Conservation (phyloP, 495 filamentous ascomycete genomes). For the Usnea hakonensis region DNA sequence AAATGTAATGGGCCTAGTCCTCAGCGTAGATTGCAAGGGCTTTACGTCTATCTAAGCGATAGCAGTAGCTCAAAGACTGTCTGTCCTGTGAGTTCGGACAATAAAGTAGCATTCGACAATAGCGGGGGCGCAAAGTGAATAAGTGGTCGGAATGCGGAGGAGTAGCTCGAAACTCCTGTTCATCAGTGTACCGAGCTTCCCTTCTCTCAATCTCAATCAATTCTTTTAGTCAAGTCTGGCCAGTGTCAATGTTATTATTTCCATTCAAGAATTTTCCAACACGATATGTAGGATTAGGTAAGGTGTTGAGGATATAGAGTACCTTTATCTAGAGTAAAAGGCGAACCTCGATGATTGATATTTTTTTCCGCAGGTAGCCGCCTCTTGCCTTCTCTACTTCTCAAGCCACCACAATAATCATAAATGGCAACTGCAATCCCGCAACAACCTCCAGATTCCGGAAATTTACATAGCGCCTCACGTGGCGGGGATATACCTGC, state of each 20-base stretch:
- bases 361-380: slow-evolving; percentile 1
- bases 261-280: no score
- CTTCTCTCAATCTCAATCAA: no score
- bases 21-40: neutral
- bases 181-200: no score
- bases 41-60: neutral
- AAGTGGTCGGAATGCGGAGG: no score
- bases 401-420: neutral
- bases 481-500: slow-evolving; percentile 2
- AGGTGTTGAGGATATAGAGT: no score
- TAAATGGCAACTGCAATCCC: neutral
- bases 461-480: neutral
- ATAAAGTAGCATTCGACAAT: neutral
- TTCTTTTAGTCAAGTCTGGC: neutral
- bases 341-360: no score
- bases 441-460: neutral
- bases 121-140: no score
- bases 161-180: no score
- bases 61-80: neutral
- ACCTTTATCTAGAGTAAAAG: neutral
- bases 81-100: neutral
- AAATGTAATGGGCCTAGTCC: neutral
- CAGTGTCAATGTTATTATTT: neutral
- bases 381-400: neutral
- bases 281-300: no score